Evolutionary conservation across 1,284 basidiomycete species (phyloP), one percentile per base, ranked within the genome.

Genomic region (Cryptococcus sp.): DNA sequence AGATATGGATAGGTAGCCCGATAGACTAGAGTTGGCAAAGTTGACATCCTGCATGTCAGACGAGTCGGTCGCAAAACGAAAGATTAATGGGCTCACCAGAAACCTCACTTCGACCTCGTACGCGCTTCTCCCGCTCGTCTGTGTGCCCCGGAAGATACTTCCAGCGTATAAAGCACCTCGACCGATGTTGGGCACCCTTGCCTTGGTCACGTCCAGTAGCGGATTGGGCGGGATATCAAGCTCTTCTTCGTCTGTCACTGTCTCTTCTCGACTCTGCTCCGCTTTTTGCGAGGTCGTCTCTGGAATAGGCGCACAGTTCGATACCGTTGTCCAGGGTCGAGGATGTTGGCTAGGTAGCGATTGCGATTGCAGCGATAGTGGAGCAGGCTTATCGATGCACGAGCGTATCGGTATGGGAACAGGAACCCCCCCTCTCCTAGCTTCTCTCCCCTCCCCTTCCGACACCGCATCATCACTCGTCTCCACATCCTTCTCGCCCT

Each of bases 1-100:
- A 11, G 84, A 83, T 64, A 94, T 94, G 55, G 86, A 83, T 40
- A 94, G 82, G 71, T 92, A 92, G 12, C 90, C 90, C 60, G 86
- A 90, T 7, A 90, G 77, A 48, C 81, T 84, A 0, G 87, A 91
- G 18, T 82, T 79, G 11, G 80, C 72, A 62, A 91, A 84, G 69
- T 89, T 85, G 59, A 92, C 86, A 58, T 90, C 85, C 86, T 88
- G 61, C 23, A n/a, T 4, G 31, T 32, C 31, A 32, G 31, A 32
- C 31, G 31, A 32, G 31, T 32, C 31, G 31, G n/a, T 32, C 31
- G 39, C 21, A 46, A 42, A 31, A 25, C 14, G 14, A 22, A 18
- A 46, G 31, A 16, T 16, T 16, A 16, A 32, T 47, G 35, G 37
- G 81, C 84, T 65, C 72, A 86, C 86, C 63, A 87, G 79, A 47